A percentile compares a stretch with the other conserved stretches of the same genome.
Evolutionary conservation across 495 filamentous ascomycete species (phyloP).

Genomic region (Usnea hakonensis): DNA sequence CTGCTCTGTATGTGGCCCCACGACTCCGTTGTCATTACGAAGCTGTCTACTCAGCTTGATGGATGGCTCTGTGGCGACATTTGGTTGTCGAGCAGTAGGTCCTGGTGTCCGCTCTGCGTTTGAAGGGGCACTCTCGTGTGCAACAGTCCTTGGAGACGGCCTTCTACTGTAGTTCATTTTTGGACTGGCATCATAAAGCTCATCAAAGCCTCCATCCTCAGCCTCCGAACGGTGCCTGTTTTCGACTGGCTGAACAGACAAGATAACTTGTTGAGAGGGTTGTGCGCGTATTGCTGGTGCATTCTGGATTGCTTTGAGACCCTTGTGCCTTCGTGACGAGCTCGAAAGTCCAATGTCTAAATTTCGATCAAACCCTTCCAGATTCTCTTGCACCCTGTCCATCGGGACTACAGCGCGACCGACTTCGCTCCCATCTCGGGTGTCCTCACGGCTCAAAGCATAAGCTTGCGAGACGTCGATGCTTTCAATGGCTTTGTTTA

Average conservation of each 20-base stretch:
- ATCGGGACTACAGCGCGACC: not conserved
- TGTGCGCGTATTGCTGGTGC: not conserved
- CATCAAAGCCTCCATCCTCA: conserved; percentile 2
- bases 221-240: not conserved
- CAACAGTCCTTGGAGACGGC: too few relatives aligned
- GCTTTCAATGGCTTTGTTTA: not conserved
- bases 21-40: not conserved
- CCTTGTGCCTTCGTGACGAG: not conserved
- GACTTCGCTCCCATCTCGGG: not conserved
- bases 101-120: not conserved
- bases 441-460: not conserved
- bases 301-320: not conserved
- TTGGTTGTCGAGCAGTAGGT: not conserved
- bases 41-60: conserved; percentile 1
- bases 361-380: not conserved
- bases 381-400: not conserved
- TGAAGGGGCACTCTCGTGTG: not conserved
- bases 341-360: not conserved
- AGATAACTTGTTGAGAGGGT: not conserved
- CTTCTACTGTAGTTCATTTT: not conserved
- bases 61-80: not conserved
- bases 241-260: not conserved
- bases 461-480: not conserved
- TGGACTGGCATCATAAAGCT: conserved; percentile 8
- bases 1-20: not conserved